Evolutionary conservation across 352 stramenopile species (phyloP).

Genomic region (Peronospora tabacina): DNA sequence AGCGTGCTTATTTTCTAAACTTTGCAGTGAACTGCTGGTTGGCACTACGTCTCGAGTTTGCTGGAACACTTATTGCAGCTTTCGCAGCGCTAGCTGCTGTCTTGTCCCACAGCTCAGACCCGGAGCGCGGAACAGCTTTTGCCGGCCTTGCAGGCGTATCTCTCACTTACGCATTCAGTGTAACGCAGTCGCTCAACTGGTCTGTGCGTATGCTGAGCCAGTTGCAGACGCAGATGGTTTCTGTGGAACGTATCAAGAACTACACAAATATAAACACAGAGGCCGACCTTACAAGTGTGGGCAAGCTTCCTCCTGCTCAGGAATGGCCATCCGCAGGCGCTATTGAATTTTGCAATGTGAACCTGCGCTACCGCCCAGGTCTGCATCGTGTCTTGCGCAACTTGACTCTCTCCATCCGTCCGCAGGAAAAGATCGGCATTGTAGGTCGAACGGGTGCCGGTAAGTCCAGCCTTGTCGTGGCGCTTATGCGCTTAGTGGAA

Average conservation of each 20-base stretch:
- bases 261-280: conserved; percentile 59
- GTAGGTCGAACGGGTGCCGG: conserved; percentile 82
- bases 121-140: conserved; percentile 34
- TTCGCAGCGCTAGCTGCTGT: conserved; percentile 49
- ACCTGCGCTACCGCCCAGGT: conserved; percentile 80
- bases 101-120: conserved; percentile 38
- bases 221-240: conserved; percentile 74
- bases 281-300: conserved; percentile 86
- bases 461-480: conserved; percentile 87
- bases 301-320: conserved; percentile 42
- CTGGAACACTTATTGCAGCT: conserved; percentile 51
- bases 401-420: conserved; percentile 72
- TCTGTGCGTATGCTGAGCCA: conserved; percentile 67
- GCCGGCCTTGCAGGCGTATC: conserved; percentile 59
- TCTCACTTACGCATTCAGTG: conserved; percentile 71
- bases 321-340: conserved; percentile 79
- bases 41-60: conserved; percentile 65
- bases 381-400: conserved; percentile 54
- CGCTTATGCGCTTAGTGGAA: conserved; percentile 88
- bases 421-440: conserved; percentile 82
- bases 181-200: conserved; percentile 75
- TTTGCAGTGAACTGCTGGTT: conserved; percentile 74
- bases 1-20: conserved; percentile 69
- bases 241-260: conserved; percentile 65
- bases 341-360: conserved; percentile 86